Base-by-base conservation (phyloP, 192 early-diverging fungal genomes). In the Coemansia sp. region DNA sequence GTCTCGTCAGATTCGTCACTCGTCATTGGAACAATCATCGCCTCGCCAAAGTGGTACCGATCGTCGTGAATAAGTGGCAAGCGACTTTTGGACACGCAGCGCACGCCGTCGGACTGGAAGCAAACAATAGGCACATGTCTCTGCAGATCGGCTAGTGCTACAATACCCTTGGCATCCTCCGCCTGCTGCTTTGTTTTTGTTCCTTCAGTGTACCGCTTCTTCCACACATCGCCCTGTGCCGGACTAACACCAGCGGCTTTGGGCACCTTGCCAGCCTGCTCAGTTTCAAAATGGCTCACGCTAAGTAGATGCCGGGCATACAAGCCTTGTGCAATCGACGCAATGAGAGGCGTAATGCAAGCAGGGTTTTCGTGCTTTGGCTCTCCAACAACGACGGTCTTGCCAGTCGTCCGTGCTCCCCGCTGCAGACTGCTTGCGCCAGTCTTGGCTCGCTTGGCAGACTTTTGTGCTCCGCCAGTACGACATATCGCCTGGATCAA, bases 321-420 rank as follows among this genome's bases (percentile, higher is more conserved):
- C 10, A 84, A 64, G 3, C 70, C 72, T 56, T 73, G 62, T 58
- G 79, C 78, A 39, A 84, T 74, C 4, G 64, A 70, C 21, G 66
- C 74, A 39, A 82, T 70, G 17, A 76, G 72, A 10, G 74, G 72
- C 2, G 80, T 82, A 12, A 82, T 73, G 19, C 75, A 77, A 2
- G 80, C 69, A 1, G 69, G 67, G 43, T 82, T 82, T 39, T 82
- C 75, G 3, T 64, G 59, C 15, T 66, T 75, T n/a, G 78, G 57
- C 24, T 75, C 54, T 55, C 62, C 67, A 49, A 32, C 12, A 14
- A 37, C 23, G n/a, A 55, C 24, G 53, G 57, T 57, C 32, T 53
- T 65, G 19, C 43, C 52, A 2, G 51, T 54, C 23, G 62, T 60
- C 0, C 62, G 58, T 15, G 51, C 41, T 17, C 57, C 58, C 7